These are phyloP conservation scores for Rhodotorula sp. DNA, from an alignment of 1,284 basidiomycete genomes.

Conservation along the genomic window DNA sequence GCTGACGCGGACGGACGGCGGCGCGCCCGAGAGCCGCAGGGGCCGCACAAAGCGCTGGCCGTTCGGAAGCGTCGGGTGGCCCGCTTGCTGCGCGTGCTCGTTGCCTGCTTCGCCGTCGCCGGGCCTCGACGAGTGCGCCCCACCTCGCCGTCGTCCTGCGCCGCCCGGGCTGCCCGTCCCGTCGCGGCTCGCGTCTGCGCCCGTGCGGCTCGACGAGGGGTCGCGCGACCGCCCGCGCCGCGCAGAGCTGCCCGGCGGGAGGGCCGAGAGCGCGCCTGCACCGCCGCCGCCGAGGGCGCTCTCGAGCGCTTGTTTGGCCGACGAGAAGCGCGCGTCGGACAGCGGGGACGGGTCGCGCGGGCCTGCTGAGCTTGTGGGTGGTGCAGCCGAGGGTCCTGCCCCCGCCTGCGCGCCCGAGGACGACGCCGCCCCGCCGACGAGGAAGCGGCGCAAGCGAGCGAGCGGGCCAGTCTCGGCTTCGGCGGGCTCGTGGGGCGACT, in stretches of 20 bases:
- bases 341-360: too few species aligned
- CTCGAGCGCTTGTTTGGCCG: background rate
- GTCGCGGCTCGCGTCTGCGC: too few species aligned
- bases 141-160: too few species aligned
- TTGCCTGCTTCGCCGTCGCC: too few species aligned
- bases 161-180: too few species aligned
- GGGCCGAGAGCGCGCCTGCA: background rate
- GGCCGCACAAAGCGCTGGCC: constrained; percentile 16
- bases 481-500: background rate
- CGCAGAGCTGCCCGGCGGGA: background rate
- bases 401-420: too few species aligned
- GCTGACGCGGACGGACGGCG: constrained; percentile 2
- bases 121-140: too few species aligned
- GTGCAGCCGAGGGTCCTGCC: too few species aligned
- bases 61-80: background rate
- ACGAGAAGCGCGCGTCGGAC: background rate
- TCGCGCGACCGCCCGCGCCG: background rate
- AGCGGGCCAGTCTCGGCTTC: constrained; percentile 1
- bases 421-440: background rate
- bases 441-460: constrained; percentile 4
- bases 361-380: too few species aligned
- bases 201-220: background rate
- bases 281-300: background rate
- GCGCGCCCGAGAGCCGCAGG: constrained; percentile 7
- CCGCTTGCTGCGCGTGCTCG: too few species aligned